These are phyloP conservation scores for Arachnopeziza araneosa DNA, from an alignment of 2,329 filamentous ascomycete species.

Conservation along the genomic window DNA sequence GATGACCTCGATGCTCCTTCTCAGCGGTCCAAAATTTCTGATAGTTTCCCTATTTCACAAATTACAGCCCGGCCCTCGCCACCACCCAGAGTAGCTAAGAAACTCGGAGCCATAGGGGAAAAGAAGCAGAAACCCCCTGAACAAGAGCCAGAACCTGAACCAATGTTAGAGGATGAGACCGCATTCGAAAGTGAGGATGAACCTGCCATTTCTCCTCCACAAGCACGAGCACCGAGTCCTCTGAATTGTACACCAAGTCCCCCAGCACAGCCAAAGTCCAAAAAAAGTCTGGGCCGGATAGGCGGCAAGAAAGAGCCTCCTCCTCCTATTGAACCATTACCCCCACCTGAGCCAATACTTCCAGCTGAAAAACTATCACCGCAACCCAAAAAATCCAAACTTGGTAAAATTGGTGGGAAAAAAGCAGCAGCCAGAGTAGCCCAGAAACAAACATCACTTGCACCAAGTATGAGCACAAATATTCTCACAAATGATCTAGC, in stretches of 20 bases:
- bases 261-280: conserved; percentile 5
- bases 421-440: conserved; percentile 13
- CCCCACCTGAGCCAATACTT: background rate
- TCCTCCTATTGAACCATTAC: conserved; percentile 4
- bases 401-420: conserved; percentile 24
- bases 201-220: background rate
- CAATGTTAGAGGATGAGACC: conserved; percentile 3
- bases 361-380: background rate
- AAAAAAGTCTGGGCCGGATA: conserved; percentile 15
- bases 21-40: conserved; percentile 24
- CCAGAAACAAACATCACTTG: background rate
- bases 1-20: conserved; percentile 27
- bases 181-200: background rate
- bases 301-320: conserved; percentile 17
- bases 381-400: conserved; percentile 8
- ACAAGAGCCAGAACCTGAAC: background rate
- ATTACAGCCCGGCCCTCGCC: conserved; percentile 1
- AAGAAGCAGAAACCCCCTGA: background rate
- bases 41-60: conserved; percentile 23
- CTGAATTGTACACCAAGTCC: background rate
- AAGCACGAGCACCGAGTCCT: too few species aligned
- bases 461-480: background rate
- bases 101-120: conserved; percentile 6
- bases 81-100: conserved; percentile 3
- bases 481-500: too few species aligned